Conservation (phyloP, 768 basidiomycete genomes). For the Tylopilus sp. region DNA sequence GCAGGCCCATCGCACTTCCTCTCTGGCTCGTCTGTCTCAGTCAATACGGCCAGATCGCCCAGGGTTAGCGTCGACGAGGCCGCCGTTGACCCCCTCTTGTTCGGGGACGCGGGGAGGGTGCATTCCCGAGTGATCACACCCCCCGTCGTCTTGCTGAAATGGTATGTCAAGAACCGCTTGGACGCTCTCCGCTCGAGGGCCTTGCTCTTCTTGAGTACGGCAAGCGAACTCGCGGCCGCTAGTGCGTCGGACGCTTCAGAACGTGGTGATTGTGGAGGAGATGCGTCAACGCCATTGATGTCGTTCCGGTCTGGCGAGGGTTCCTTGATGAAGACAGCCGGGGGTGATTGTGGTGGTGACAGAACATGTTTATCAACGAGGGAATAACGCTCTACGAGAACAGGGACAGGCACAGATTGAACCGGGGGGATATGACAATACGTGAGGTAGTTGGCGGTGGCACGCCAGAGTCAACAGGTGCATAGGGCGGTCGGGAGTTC, state of each 20-base stretch:
- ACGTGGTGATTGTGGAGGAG: constrained; percentile 38
- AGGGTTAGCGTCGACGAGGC: constrained; percentile 61
- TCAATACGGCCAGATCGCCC: constrained; percentile 69
- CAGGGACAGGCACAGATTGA: constrained; percentile 42
- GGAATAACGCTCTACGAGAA: constrained; percentile 75
- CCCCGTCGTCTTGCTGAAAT: constrained; percentile 90
- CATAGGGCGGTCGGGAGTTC: constrained; percentile 10
- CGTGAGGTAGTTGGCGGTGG: neutral
- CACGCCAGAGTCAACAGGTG: constrained; percentile 10
- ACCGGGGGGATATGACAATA: constrained; percentile 18
- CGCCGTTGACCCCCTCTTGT: constrained; percentile 69
- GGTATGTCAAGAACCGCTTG: constrained; percentile 93
- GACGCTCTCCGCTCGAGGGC: constrained; percentile 87
- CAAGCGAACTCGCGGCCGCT: constrained; percentile 76
- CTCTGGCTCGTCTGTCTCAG: constrained; percentile 60
- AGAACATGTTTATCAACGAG: constrained; percentile 67
- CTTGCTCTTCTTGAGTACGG: constrained; percentile 84
- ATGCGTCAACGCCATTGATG: constrained; percentile 23
- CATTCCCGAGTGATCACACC: constrained; percentile 44
- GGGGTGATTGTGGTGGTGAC: constrained; percentile 38
- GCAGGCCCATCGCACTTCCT: constrained; percentile 11
- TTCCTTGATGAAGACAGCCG: constrained; percentile 45
- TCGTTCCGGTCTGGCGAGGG: constrained; percentile 23
- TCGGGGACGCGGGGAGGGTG: constrained; percentile 44
- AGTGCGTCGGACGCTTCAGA: constrained; percentile 44